phyloP scores from a whole-genome alignment of 352 stramenopile species.

The Globisporangium echinulatum region DNA sequence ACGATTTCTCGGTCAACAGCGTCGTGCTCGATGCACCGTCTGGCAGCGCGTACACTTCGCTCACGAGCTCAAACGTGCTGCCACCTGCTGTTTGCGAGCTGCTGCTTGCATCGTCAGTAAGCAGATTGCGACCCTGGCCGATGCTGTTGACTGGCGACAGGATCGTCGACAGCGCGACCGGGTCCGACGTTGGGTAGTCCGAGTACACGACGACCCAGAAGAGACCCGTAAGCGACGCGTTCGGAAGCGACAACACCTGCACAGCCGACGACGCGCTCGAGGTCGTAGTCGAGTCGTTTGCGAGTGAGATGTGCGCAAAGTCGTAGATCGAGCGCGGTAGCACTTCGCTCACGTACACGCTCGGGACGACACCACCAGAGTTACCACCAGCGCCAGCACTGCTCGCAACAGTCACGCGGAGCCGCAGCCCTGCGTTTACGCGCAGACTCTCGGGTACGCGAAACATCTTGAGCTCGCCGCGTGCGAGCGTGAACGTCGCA shows the following conservation, averaged over 20 bases:
- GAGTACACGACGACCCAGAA: slow-evolving; percentile 78
- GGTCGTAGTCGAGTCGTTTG: slow-evolving; percentile 1
- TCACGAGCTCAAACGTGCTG: slow-evolving; percentile 31
- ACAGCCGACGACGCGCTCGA: neutral
- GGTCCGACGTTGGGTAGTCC: slow-evolving; percentile 29
- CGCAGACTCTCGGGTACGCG: slow-evolving; percentile 58
- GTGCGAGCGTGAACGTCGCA: slow-evolving; percentile 32
- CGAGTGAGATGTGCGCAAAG: slow-evolving; percentile 56
- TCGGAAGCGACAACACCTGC: slow-evolving; percentile 43
- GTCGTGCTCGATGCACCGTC: slow-evolving; percentile 1
- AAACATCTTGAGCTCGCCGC: slow-evolving; percentile 56
- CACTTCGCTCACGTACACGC: slow-evolving; percentile 67
- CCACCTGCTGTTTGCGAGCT: neutral
- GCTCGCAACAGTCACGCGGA: slow-evolving; percentile 11
- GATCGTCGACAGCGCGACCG: slow-evolving; percentile 10
- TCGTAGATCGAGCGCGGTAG: slow-evolving; percentile 69
- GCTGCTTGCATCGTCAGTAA: neutral
- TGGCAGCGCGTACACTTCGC: slow-evolving; percentile 30
- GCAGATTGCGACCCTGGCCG: too few relatives aligned
- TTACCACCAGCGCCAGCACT: slow-evolving; percentile 2
- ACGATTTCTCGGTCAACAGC: slow-evolving; percentile 47
- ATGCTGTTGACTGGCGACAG: neutral
- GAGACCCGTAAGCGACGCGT: slow-evolving; percentile 45
- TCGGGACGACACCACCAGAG: slow-evolving; percentile 24
- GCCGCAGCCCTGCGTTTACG: slow-evolving; percentile 32